Conservation (phyloP, 2,329 filamentous ascomycete genomes). For the Exophiala calicioides region DNA sequence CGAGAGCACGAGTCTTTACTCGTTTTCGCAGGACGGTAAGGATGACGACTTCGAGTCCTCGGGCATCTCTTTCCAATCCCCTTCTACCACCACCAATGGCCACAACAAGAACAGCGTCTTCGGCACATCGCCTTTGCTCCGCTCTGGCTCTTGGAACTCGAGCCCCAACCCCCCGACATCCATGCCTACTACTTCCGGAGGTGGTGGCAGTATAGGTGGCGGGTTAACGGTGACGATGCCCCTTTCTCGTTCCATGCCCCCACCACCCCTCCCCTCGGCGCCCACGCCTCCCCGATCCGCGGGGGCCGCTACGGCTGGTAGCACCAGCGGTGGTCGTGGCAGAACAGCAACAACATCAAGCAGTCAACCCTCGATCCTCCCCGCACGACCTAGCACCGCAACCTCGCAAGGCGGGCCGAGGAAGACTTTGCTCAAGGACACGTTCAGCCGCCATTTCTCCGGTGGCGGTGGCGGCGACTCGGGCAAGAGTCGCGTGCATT, state of each 20-base stretch:
- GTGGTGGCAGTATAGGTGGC: too few relatives aligned
- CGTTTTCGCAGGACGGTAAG: conserved; percentile 24
- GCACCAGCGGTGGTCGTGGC: too few relatives aligned
- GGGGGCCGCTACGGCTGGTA: too few relatives aligned
- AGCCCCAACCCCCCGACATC: conserved; percentile 15
- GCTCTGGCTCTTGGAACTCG: conserved; percentile 20
- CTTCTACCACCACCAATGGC: conserved; percentile 14
- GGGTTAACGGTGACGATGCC: too few relatives aligned
- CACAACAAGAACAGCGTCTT: conserved; percentile 16
- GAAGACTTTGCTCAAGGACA: conserved; percentile 29
- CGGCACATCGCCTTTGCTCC: conserved; percentile 18
- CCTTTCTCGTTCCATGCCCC: conserved; percentile 2
- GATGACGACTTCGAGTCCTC: conserved; percentile 28
- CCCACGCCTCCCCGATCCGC: too few relatives aligned
- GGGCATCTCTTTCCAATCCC: conserved; percentile 28
- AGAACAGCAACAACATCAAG: conserved; percentile 5
- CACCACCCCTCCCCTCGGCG: conserved; percentile 1
- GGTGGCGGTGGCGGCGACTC: too few relatives aligned
- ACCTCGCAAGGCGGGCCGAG: conserved; percentile 15
- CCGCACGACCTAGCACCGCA: conserved; percentile 12
- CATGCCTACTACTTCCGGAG: too few relatives aligned
- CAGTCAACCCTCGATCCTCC: conserved; percentile 4
- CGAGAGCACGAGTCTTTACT: conserved; percentile 32
- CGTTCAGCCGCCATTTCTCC: conserved; percentile 28
- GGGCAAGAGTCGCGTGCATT: conserved; percentile 26